Percentiles rank a stretch among this genome's conserved stretches.
Conservation (phyloP, 1,284 basidiomycete species). For the Ustilago curta region DNA sequence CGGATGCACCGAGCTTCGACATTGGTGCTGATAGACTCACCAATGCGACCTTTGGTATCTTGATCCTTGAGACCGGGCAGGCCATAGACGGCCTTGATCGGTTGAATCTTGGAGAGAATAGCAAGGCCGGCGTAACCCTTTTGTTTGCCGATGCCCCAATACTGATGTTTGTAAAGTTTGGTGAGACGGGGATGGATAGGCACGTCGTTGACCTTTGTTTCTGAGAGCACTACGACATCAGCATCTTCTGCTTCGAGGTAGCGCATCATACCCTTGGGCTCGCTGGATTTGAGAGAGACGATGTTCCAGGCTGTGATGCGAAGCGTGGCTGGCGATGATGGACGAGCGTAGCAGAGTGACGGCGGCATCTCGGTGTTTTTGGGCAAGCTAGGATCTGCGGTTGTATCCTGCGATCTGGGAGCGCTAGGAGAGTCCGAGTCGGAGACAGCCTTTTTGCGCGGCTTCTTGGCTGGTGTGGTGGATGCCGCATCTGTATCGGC, state of each 20-base stretch:
- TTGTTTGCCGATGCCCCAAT: slow-evolving; percentile 66
- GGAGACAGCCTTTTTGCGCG: slow-evolving; percentile 39
- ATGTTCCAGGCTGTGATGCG: slow-evolving; percentile 66
- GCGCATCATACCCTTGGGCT: slow-evolving; percentile 61
- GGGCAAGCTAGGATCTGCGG: slow-evolving; percentile 39
- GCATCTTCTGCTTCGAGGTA: slow-evolving; percentile 67
- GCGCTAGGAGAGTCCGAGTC: slow-evolving; percentile 40
- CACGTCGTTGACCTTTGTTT: slow-evolving; percentile 65
- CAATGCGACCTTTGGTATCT: slow-evolving; percentile 55
- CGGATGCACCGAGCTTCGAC: background rate
- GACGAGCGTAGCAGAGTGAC: slow-evolving; percentile 25
- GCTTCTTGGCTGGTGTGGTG: slow-evolving; percentile 21
- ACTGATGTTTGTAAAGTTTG: slow-evolving; percentile 60
- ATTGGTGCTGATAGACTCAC: slow-evolving; percentile 17
- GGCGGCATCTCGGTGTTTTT: slow-evolving; percentile 46
- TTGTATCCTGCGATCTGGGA: slow-evolving; percentile 32
- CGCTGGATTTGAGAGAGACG: slow-evolving; percentile 59
- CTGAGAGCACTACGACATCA: slow-evolving; percentile 63
- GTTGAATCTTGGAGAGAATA: slow-evolving; percentile 81
- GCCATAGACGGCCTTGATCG: slow-evolving; percentile 73
- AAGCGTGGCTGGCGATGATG: slow-evolving; percentile 27
- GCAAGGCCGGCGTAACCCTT: slow-evolving; percentile 78
- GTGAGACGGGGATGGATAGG: slow-evolving; percentile 58
- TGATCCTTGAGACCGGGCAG: slow-evolving; percentile 72
- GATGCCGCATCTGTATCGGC: background rate